phyloP scores from a whole-genome alignment of 2,329 filamentous ascomycete species.

The Aspergillus vadensis region DNA sequence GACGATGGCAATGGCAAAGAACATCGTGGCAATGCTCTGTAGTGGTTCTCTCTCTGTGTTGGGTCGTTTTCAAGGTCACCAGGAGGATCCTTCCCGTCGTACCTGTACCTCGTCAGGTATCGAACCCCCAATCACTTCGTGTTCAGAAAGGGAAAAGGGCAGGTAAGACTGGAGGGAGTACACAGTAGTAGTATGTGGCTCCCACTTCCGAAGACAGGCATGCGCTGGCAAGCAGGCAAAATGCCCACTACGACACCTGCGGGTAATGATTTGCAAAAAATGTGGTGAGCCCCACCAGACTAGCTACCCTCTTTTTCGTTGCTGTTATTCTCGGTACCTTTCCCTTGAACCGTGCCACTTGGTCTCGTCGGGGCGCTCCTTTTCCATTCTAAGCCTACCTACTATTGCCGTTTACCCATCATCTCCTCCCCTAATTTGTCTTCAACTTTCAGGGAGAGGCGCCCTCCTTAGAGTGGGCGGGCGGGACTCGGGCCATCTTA shows the following conservation, averaged over 20 bases:
- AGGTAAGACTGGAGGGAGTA: too few species aligned
- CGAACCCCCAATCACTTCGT: neutral
- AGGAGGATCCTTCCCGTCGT: constrained; percentile 2
- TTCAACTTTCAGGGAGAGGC: neutral
- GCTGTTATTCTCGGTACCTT: constrained; percentile 17
- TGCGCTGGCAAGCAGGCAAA: constrained; percentile 19
- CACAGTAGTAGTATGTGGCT: constrained; percentile 13
- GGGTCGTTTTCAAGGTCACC: constrained; percentile 2
- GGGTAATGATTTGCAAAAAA: constrained; percentile 27
- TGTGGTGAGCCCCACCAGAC: constrained; percentile 17
- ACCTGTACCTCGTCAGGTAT: constrained; percentile 8
- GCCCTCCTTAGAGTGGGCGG: neutral
- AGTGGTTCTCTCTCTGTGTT: neutral
- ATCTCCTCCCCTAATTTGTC: neutral
- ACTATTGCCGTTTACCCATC: neutral
- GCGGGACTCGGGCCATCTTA: constrained; percentile 1
- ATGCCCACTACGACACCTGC: constrained; percentile 21
- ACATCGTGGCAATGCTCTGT: neutral
- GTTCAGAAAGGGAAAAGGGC: constrained; percentile 2
- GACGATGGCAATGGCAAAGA: neutral
- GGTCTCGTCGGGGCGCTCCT: constrained; percentile 9
- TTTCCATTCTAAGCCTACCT: constrained; percentile 10
- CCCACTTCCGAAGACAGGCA: constrained; percentile 25
- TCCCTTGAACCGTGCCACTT: constrained; percentile 26
- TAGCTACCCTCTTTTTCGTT: constrained; percentile 21